Percentiles rank a stretch among this genome's conserved stretches.
Conservation (phyloP, 345 rosid species). For the Trapa incisa region DNA sequence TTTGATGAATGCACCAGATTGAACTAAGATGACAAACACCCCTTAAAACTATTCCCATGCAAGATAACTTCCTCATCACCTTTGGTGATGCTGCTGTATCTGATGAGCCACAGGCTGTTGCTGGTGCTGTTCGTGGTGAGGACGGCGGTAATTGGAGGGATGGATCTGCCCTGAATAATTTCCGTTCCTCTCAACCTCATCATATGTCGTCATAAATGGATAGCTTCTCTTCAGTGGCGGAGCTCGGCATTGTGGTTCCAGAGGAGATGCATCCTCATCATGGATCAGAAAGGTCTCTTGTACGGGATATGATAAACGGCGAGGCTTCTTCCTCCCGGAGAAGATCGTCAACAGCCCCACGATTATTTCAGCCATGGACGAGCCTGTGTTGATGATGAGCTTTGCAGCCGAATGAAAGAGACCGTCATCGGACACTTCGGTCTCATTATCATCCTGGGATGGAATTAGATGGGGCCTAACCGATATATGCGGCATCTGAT, state of each 20-base stretch:
- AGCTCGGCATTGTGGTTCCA: constrained; percentile 40
- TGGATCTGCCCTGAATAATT: constrained; percentile 33
- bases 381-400: constrained; percentile 54
- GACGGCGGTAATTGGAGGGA: constrained; percentile 16
- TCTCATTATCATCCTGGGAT: constrained; percentile 35
- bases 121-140: constrained; percentile 21
- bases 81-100: constrained; percentile 26
- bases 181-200: constrained; percentile 28
- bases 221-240: constrained; percentile 25
- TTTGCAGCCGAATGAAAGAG: constrained; percentile 62
- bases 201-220: constrained; percentile 22
- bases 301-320: constrained; percentile 28
- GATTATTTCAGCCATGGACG: constrained; percentile 46
- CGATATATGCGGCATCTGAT: constrained; percentile 51
- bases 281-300: constrained; percentile 77
- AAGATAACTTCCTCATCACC: not conserved
- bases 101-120: constrained; percentile 22
- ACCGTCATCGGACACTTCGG: constrained; percentile 51
- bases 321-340: constrained; percentile 26
- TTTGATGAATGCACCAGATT: not conserved
- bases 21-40: not conserved
- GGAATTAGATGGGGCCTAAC: constrained; percentile 67
- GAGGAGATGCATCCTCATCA: constrained; percentile 48
- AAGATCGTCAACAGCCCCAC: constrained; percentile 35
- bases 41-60: not conserved